phyloP scores from a whole-genome alignment of 2,329 filamentous ascomycete genomes.

The Alternaria ventricosa region DNA sequence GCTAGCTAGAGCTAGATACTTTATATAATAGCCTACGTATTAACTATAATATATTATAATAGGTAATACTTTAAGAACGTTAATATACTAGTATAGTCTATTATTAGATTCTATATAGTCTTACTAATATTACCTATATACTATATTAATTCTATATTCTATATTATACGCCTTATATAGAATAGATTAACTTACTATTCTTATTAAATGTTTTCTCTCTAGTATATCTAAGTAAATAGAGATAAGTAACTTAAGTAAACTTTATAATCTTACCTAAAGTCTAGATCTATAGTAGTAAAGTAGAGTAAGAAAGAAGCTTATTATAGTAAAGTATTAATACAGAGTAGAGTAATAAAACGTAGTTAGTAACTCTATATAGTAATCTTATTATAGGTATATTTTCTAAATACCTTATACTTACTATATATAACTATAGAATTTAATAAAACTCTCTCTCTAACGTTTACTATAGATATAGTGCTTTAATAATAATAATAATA shows the following conservation, averaged over 20 bases:
- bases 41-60: constrained; percentile 15
- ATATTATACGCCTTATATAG: background rate
- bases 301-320: no score
- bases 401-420: no score
- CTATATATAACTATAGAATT: no score
- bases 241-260: constrained; percentile 26
- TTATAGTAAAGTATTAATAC: no score
- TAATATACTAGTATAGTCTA: constrained; percentile 17
- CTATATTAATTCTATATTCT: constrained; percentile 10
- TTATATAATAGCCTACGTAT: constrained; percentile 21
- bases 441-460: no score
- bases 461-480: no score
- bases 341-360: no score
- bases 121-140: constrained; percentile 35
- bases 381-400: no score
- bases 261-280: constrained; percentile 40
- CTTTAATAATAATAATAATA: no score
- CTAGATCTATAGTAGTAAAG: constrained; percentile 36
- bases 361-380: no score
- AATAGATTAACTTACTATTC: constrained; percentile 37
- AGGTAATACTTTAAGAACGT: constrained; percentile 14
- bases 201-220: constrained; percentile 49
- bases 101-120: constrained; percentile 41
- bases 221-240: constrained; percentile 46
- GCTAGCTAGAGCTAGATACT: constrained; percentile 15